These are phyloP conservation scores for Singerocomus inundabilis DNA, from an alignment of 1,284 basidiomycete species.

Conservation along the genomic window DNA sequence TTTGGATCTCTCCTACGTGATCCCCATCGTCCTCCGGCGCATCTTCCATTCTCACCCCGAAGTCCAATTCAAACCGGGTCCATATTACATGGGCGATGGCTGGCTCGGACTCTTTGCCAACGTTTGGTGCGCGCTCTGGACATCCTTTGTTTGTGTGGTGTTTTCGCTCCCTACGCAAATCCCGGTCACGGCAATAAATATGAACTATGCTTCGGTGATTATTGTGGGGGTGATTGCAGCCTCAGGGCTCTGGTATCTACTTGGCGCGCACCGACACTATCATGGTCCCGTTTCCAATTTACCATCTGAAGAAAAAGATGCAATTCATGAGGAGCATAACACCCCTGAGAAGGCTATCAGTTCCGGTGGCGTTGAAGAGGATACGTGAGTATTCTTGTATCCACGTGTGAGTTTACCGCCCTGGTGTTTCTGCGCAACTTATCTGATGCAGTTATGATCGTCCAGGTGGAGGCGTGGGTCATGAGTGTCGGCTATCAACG, in stretches of 20 bases:
- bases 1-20: conserved; percentile 69
- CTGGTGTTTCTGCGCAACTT: not conserved
- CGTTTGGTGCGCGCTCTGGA: conserved; percentile 66
- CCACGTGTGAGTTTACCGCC: not conserved
- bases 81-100: conserved; percentile 82
- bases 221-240: conserved; percentile 29
- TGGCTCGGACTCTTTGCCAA: conserved; percentile 66
- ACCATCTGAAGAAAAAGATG: conserved; percentile 5
- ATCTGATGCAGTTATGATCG: too few relatives aligned
- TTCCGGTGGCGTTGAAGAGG: not conserved
- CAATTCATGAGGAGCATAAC: not conserved
- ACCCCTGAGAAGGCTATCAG: conserved; percentile 2
- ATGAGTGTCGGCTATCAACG: too few relatives aligned
- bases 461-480: too few relatives aligned
- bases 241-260: conserved; percentile 24
- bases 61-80: conserved; percentile 83
- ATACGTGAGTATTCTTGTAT: conserved; percentile 1
- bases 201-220: conserved; percentile 72
- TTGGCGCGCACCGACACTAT: conserved; percentile 29
- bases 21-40: conserved; percentile 72
- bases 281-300: conserved; percentile 28
- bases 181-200: conserved; percentile 70
- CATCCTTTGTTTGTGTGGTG: conserved; percentile 65
- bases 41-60: conserved; percentile 80
- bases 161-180: conserved; percentile 70